These are phyloP conservation scores for Podospora pseudoanserina DNA, from an alignment of 495 filamentous ascomycete genomes.

Conservation along the genomic window DNA sequence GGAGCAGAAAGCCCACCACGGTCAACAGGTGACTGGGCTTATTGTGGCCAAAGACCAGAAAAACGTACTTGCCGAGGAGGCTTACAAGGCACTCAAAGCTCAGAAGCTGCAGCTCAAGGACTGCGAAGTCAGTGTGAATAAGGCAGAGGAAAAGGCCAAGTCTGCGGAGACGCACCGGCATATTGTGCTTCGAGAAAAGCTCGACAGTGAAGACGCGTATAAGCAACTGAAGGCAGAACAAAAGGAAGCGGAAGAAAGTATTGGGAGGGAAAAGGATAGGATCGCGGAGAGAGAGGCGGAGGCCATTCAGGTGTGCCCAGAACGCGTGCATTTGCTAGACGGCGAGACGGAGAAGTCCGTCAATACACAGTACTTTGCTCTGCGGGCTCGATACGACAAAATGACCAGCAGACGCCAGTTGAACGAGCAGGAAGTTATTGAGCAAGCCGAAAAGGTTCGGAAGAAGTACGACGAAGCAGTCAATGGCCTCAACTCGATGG, in stretches of 20 bases:
- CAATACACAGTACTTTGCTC: slow-evolving; percentile 57
- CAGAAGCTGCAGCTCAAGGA: slow-evolving; percentile 41
- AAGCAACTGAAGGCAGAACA: slow-evolving; percentile 49
- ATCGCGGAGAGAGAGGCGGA: slow-evolving; percentile 48
- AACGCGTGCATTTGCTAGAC: slow-evolving; percentile 61
- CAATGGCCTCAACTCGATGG: slow-evolving; percentile 41
- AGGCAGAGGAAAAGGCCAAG: slow-evolving; percentile 57
- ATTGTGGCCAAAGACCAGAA: slow-evolving; percentile 31
- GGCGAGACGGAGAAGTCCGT: slow-evolving; percentile 64
- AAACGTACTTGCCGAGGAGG: slow-evolving; percentile 33
- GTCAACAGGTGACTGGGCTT: slow-evolving; percentile 21
- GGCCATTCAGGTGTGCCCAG: slow-evolving; percentile 53
- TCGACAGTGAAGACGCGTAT: slow-evolving; percentile 48
- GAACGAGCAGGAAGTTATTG: slow-evolving; percentile 60
- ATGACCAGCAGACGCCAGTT: slow-evolving; percentile 50
- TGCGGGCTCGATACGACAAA: slow-evolving; percentile 52
- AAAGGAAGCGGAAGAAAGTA: slow-evolving; percentile 42
- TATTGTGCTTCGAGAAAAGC: slow-evolving; percentile 60
- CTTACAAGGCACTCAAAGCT: slow-evolving; percentile 24
- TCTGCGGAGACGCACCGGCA: slow-evolving; percentile 49
- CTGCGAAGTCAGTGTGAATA: slow-evolving; percentile 45
- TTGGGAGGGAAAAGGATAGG: slow-evolving; percentile 31
- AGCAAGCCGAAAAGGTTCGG: slow-evolving; percentile 34
- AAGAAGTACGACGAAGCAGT: slow-evolving; percentile 38
- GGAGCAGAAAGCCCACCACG: slow-evolving; percentile 36